Evolutionary conservation across 345 rosid species (phyloP).

Genomic region (Salix brachista): DNA sequence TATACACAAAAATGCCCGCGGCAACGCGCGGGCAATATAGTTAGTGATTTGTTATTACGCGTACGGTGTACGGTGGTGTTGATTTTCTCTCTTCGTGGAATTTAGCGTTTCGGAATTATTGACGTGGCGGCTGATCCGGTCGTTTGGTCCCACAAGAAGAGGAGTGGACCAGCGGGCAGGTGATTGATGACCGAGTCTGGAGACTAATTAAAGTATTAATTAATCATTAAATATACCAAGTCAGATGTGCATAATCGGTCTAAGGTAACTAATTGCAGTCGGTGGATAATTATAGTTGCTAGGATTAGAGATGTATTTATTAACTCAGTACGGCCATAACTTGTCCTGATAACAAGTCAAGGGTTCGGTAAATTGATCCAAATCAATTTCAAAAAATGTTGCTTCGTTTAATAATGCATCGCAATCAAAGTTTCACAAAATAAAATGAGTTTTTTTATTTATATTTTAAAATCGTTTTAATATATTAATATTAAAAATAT

Average conservation of each 20-base stretch:
- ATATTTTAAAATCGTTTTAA: no score
- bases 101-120: background rate
- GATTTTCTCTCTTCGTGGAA: background rate
- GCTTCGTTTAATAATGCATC: no score
- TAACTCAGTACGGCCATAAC: no score
- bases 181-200: background rate
- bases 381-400: no score
- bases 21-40: no score
- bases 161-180: background rate
- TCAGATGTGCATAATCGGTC: background rate
- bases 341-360: no score
- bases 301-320: background rate
- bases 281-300: background rate
- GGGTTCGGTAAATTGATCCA: no score
- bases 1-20: no score
- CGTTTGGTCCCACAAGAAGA: background rate
- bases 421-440: no score
- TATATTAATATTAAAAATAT: no score
- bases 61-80: conserved; percentile 26
- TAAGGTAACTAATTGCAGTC: background rate
- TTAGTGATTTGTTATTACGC: conserved; percentile 12
- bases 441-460: no score
- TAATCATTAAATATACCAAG: background rate
- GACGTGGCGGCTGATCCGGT: background rate
- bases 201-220: background rate